These are phyloP conservation scores for Trametes pubescens DNA, from an alignment of 1,284 basidiomycete genomes.

Conservation along the genomic window DNA sequence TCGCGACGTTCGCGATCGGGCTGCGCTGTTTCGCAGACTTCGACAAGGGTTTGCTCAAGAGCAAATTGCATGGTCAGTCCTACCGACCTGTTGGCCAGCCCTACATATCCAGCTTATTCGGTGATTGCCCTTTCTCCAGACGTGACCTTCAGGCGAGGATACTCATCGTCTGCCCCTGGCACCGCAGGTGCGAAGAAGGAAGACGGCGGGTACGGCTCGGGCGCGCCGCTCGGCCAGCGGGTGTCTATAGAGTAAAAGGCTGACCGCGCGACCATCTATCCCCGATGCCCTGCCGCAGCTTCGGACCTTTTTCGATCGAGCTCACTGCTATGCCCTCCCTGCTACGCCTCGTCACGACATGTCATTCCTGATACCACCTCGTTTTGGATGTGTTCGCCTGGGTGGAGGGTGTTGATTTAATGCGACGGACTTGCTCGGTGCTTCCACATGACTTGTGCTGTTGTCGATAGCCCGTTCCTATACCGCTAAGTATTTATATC, in stretches of 20 bases:
- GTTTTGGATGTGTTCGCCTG: constrained; percentile 12
- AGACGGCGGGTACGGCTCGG: constrained; percentile 44
- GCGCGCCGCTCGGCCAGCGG: constrained; percentile 49
- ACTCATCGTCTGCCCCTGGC: constrained; percentile 48
- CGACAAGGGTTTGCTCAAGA: constrained; percentile 71
- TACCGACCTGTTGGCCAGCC: constrained; percentile 44
- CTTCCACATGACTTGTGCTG: constrained; percentile 7
- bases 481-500: constrained; percentile 32
- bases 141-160: constrained; percentile 56
- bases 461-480: constrained; percentile 16
- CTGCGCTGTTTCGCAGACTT: constrained; percentile 83
- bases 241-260: constrained; percentile 58
- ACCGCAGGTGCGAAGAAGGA: constrained; percentile 56
- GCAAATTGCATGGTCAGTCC: constrained; percentile 78
- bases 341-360: constrained; percentile 19
- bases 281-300: not conserved
- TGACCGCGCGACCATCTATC: not conserved
- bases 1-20: constrained; percentile 76
- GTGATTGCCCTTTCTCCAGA: constrained; percentile 49
- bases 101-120: constrained; percentile 39
- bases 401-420: constrained; percentile 17
- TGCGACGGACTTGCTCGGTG: constrained; percentile 13
- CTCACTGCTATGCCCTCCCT: constrained; percentile 1
- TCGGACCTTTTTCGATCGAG: not conserved
- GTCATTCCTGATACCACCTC: constrained; percentile 12